Conservation (phyloP, 208 protist species). For the Strigomonas galati region DNA sequence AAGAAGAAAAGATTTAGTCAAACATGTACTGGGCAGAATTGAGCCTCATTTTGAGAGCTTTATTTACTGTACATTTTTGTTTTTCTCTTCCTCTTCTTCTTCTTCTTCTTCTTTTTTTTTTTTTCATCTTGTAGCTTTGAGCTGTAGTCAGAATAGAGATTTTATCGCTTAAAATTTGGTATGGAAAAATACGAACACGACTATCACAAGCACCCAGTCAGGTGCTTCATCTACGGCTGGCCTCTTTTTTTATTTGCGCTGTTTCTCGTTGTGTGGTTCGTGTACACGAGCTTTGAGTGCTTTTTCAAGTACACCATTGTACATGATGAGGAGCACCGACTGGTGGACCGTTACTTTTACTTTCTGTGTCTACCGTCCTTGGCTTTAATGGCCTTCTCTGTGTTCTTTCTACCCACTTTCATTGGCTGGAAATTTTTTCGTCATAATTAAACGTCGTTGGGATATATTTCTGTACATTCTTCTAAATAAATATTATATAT, state of each 20-base stretch:
- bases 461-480: too few relatives aligned
- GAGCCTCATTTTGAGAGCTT: too few relatives aligned
- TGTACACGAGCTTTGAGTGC: constrained; percentile 15
- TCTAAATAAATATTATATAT: too few relatives aligned
- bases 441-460: constrained; percentile 43
- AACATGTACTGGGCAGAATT: too few relatives aligned
- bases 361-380: constrained; percentile 26
- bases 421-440: constrained; percentile 84
- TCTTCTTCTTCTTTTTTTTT: constrained; percentile 20
- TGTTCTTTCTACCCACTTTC: constrained; percentile 58
- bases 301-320: constrained; percentile 15
- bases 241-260: constrained; percentile 35
- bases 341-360: constrained; percentile 35
- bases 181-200: constrained; percentile 24
- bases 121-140: not conserved
- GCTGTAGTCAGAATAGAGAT: not conserved
- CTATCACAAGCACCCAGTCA: constrained; percentile 29
- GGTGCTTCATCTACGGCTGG: constrained; percentile 58
- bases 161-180: too few relatives aligned
- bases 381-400: constrained; percentile 20
- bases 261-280: constrained; percentile 33
- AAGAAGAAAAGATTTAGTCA: too few relatives aligned
- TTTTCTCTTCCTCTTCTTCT: constrained; percentile 13
- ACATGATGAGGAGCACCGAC: constrained; percentile 1
- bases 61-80: constrained; percentile 8